Percentiles rank a stretch among this genome's conserved stretches.
Conservation (phyloP, 2,329 filamentous ascomycete species). For the Huntiella abstrusa region DNA sequence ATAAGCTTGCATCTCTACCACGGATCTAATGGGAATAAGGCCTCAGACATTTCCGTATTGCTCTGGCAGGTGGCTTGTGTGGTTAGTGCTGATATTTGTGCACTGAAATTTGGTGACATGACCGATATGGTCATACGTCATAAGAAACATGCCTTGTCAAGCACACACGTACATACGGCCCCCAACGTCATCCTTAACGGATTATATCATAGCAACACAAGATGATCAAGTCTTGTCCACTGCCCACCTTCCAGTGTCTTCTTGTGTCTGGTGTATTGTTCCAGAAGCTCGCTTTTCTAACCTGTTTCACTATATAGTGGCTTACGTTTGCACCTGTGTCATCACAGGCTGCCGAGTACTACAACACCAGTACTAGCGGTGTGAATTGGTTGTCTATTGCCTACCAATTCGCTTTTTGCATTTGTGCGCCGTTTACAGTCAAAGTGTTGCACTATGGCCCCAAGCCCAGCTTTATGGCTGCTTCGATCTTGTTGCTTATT, state of each 20-base stretch:
- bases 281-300: background rate
- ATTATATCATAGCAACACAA: background rate
- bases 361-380: slow-evolving; percentile 49
- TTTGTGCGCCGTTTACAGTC: slow-evolving; percentile 52
- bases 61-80: background rate
- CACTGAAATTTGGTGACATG: too few relatives aligned
- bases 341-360: slow-evolving; percentile 54
- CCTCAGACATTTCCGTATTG: background rate
- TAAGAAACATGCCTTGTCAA: too few relatives aligned
- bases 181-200: background rate
- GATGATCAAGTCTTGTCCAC: background rate
- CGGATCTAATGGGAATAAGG: background rate
- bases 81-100: too few relatives aligned
- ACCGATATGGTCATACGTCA: too few relatives aligned
- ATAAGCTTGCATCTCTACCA: too few relatives aligned
- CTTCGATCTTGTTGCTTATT: slow-evolving; percentile 53
- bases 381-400: slow-evolving; percentile 89
- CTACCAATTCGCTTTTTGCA: slow-evolving; percentile 71
- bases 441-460: slow-evolving; percentile 65
- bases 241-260: background rate
- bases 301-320: slow-evolving; percentile 39
- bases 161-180: too few relatives aligned
- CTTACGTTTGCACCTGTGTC: slow-evolving; percentile 79
- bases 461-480: slow-evolving; percentile 53
- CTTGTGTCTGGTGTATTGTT: background rate